Conservation (phyloP, 352 stramenopile genomes). For the Phytophthora ramorum region DNA sequence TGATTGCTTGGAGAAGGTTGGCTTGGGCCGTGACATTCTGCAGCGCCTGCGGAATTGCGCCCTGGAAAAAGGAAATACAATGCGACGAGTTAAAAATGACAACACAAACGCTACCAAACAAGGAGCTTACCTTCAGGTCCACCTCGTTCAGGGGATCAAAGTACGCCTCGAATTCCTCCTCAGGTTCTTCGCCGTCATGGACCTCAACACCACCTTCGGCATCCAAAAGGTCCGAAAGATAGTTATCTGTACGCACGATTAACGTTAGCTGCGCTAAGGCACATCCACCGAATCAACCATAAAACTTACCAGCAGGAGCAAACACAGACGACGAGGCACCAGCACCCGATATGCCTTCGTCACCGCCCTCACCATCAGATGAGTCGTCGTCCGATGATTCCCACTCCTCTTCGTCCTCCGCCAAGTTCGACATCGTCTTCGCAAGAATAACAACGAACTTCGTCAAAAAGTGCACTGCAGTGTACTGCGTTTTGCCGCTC, state of each 20-base stretch:
- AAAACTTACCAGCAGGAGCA: conserved; percentile 66
- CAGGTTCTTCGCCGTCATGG: conserved; percentile 56
- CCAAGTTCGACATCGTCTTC: conserved; percentile 73
- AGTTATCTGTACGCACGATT: conserved; percentile 52
- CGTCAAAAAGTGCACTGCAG: conserved; percentile 79
- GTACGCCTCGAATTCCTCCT: conserved; percentile 83
- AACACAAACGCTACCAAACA: not conserved
- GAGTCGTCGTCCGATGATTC: conserved; percentile 78
- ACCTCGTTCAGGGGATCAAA: conserved; percentile 85
- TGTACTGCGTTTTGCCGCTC: conserved; percentile 49
- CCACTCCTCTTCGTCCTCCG: conserved; percentile 83
- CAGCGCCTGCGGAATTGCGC: conserved; percentile 64
- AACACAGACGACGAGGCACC: conserved; percentile 61
- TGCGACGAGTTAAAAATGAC: conserved; percentile 11
- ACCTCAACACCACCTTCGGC: conserved; percentile 36
- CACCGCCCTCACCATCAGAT: conserved; percentile 64
- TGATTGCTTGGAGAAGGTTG: conserved; percentile 64
- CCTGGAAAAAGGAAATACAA: conserved; percentile 32
- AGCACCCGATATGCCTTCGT: conserved; percentile 20
- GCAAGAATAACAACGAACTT: conserved; percentile 79
- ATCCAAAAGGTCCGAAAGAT: conserved; percentile 74
- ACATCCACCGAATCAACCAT: not conserved
- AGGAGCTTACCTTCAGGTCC: conserved; percentile 71
- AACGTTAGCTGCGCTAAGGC: conserved; percentile 8
- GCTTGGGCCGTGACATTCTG: conserved; percentile 56